Evolutionary conservation across 345 rosid species (phyloP), one percentile per base, ranked within the genome.

Genomic region (Brassica cretica): DNA sequence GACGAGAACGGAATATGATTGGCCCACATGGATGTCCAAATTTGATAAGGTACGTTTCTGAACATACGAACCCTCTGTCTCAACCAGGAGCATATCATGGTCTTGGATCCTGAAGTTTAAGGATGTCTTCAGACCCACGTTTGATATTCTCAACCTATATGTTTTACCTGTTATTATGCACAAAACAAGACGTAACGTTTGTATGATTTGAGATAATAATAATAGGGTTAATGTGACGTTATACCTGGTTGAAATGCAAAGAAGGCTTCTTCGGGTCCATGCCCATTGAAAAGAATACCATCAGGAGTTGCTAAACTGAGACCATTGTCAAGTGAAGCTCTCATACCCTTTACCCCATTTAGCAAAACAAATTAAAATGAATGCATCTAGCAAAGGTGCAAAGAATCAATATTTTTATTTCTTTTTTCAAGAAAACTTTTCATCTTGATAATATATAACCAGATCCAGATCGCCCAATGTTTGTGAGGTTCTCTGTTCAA

Each of bases 91-190:
- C 84, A 81, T 76, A 29, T 81, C 66, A 32, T 81, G 84, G 73
- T 73, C 78, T 8, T 81, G 81, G 11, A 81, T 72, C 18, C 84
- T 76, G 32, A 81, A 81, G 78, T 81, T 81, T 81, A 81, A 66
- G 8, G 68, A 51, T 60, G 78, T 53, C 46, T 72, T 66, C 7
- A 81, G 76, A 0, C 81, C 84, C 55, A 77, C 84, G 24, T 81
- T 81, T 76, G 84, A 81, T 71, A 81, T 81, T 68, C 84, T 76
- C n/a, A 81, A 12, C 56, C 84, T 72, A 72, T 81, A 81, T 11
- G 75, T 81, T 53, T 62, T 72, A 12, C 84, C 81, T 81, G 44
- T 18, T 33, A 62, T 64, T 41, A 75, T 69, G 2, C 18, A 51
- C 2, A 5, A 29, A 0, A 51, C 1, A 4, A 64, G 46, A 53